Conservation (phyloP, 2,329 filamentous ascomycete species). For the Claviceps sp. region DNA sequence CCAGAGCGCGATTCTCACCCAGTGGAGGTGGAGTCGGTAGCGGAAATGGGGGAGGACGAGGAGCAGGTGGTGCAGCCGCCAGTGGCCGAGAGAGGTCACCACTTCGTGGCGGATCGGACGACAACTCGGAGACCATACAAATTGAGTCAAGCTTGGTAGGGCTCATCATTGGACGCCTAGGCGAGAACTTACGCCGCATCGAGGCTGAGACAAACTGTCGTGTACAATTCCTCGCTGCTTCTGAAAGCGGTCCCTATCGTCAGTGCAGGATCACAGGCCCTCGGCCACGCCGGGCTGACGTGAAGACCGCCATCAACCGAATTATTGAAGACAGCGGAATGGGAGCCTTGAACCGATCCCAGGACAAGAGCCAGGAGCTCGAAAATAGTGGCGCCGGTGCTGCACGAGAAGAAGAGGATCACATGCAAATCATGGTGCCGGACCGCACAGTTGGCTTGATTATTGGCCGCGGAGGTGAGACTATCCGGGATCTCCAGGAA, state of each 20-base stretch:
- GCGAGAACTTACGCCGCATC: slow-evolving; percentile 76
- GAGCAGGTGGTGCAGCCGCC: slow-evolving; percentile 19
- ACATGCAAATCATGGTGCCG: slow-evolving; percentile 86
- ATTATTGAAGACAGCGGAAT: slow-evolving; percentile 68
- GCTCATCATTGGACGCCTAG: slow-evolving; percentile 79
- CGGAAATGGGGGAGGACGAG: slow-evolving; percentile 13
- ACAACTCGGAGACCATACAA: slow-evolving; percentile 68
- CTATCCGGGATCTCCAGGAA: slow-evolving; percentile 84
- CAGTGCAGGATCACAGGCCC: slow-evolving; percentile 78
- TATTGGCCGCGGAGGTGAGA: slow-evolving; percentile 87
- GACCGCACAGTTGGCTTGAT: slow-evolving; percentile 87
- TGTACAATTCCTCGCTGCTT: slow-evolving; percentile 75
- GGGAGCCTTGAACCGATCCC: slow-evolving; percentile 33
- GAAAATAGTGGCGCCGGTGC: slow-evolving; percentile 27
- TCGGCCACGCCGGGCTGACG: slow-evolving; percentile 57
- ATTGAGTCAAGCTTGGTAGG: slow-evolving; percentile 81
- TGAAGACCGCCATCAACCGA: slow-evolving; percentile 70
- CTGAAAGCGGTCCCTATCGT: slow-evolving; percentile 59
- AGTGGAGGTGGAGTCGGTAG: slow-evolving; percentile 31
- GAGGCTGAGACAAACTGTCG: slow-evolving; percentile 71
- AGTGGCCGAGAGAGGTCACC: slow-evolving; percentile 48
- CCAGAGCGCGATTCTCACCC: slow-evolving; percentile 49
- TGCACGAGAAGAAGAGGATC: slow-evolving; percentile 68
- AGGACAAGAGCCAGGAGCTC: slow-evolving; percentile 27
- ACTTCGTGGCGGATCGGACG: slow-evolving; percentile 36